Evolutionary conservation across 257 asterid genomes (phyloP), one percentile per base, ranked within the genome.

Genomic region (Nyctanthes arbortristis): DNA sequence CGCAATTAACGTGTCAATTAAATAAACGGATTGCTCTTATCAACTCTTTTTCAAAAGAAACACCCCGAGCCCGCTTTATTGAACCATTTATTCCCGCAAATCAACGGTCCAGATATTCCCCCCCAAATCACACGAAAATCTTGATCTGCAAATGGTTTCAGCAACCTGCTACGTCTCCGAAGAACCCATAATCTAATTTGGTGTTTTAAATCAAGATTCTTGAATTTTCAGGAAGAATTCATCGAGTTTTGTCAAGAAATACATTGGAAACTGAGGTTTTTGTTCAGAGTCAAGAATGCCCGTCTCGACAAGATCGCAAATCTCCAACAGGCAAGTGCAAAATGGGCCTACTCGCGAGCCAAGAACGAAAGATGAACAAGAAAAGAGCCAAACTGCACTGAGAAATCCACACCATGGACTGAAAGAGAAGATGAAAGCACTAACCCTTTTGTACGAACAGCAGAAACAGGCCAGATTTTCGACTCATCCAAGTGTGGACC

Each of bases 341-440:
- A 63, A 77, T 77, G 84, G 67, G 11, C 68, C 63, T 11, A 43
- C n/a, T n/a, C n/a, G 40, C 31, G 65, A 67, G 36, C 61, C 25
- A 52, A 71, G 55, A 67, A 25, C 56, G 30, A 43, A 16, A 43
- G 54, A 52, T 52, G 69, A 70, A 73, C 74, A 76, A 68, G 83
- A 83, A 77, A 72, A 68, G 35, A 54, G 59, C 29, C 75, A 61
- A 4, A 72, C 67, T 79, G 66, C 61, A 28, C 35, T 63, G 69
- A 77, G 85, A 55, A 84, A 83, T 70, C 92, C 87, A 16, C 87
- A 86, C 63, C 85, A 84, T 69, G 89, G 89, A 10, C 79, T 86
- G 29, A 86, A 81, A 67, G 92, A 84, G 75, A 84, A 86, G 82
- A 79, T 86, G 92, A 84, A 76, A 71, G 84, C 81, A 2, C 35